Base-by-base conservation (phyloP, 805 yeast species). In the Geotrichum ghanense region DNA sequence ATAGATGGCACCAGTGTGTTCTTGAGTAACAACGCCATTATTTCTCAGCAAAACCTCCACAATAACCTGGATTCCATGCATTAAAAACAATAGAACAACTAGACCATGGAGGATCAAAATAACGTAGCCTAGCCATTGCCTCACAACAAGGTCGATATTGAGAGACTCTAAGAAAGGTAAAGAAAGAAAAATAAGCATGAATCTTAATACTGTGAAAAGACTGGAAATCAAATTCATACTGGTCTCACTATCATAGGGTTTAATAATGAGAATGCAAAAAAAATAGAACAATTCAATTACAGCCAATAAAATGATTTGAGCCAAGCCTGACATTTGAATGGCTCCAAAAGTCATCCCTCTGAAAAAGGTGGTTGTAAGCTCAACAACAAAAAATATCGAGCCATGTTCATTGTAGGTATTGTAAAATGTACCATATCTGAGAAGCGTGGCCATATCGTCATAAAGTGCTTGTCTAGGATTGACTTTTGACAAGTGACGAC, bases 331-430 rank as follows among this genome's bases (percentile, higher is more conserved):
- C 3, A 44, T 43, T 45, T 64, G 67, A 5, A 58, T 42, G 2
- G 55, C 63, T 1, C 68, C 68, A 41, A 64, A 45, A 2, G 58
- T 48, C 21, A 64, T 22, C 4, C 65, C 67, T 16, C 63, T 57
- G 10, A 57, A 24, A 21, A 62, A 48, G n/a, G 52, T 55, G 20
- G 45, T 43, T 2, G 46, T 41, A 6, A 60, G 46, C 23, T 52
- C 57, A 5, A 50, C 50, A 17, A 55, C 14, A 24, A 20, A 44
- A 43, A 53, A 53, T 40, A 47, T 20, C 5, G 53, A 45, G 16
- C 53, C 51, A 12, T 46, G 45, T 45, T 56, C 61, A 14, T 48
- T 45, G 50, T 51, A 61, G 7, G 60, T 59, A 49, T 61, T 63
- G 50, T 58, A 61, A 12, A 63, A 45, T 16, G 65, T 58, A 2